These are phyloP conservation scores for Kingdonia uniflora DNA, from an alignment of 164 flowering plant genomes.

Conservation along the genomic window DNA sequence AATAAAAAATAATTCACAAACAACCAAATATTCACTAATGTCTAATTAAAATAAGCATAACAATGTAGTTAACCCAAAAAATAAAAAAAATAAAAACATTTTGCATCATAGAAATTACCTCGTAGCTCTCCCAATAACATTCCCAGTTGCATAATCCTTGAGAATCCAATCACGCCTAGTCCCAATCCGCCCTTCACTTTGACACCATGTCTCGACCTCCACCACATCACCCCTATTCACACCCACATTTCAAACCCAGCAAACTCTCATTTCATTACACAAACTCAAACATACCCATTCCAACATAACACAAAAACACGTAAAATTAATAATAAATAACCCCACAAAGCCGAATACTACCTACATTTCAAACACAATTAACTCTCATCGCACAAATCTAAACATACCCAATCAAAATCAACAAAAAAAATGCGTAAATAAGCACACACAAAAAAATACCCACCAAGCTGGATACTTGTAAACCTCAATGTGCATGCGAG, in stretches of 20 bases:
- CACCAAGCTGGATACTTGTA: conserved; percentile 98
- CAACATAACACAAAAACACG: too few relatives aligned
- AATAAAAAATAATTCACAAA: not conserved
- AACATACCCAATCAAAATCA: not conserved
- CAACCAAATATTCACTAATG: too few relatives aligned
- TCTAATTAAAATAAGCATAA: not conserved
- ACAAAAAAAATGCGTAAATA: conserved; percentile 4
- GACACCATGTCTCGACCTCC: conserved; percentile 98
- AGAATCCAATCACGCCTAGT: conserved; percentile 95
- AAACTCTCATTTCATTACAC: too few relatives aligned
- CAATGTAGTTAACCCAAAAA: not conserved
- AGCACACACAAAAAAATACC: conserved; percentile 14
- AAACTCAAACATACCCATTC: too few relatives aligned
- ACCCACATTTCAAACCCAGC: conserved; percentile 1
- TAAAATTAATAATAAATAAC: too few relatives aligned
- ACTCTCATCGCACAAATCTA: not conserved
- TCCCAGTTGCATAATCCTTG: conserved; percentile 69
- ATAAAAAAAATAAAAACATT: not conserved
- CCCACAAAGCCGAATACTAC: too few relatives aligned
- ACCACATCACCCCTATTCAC: conserved; percentile 81
- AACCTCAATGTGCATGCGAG: conserved; percentile 97
- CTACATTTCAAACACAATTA: too few relatives aligned
- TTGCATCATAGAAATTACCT: conserved; percentile 33
- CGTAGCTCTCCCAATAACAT: conserved; percentile 94
- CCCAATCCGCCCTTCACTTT: conserved; percentile 85